Evolutionary conservation across 202 grass and related monocot genomes (phyloP).

Genomic region (Eragrostis tef): DNA sequence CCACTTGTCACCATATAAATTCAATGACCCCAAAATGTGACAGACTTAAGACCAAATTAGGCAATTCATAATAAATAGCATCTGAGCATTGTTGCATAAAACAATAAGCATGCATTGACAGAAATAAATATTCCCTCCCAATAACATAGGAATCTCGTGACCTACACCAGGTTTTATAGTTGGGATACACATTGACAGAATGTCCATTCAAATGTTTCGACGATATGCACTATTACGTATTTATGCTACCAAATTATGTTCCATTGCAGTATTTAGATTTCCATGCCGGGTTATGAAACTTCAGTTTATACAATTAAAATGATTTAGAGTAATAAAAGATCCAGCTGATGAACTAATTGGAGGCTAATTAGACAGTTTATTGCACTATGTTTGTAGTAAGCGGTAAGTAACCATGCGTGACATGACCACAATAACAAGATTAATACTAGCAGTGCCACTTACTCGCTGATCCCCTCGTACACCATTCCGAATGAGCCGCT

Average conservation of each 20-base stretch:
- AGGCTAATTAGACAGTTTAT: constrained; percentile 1
- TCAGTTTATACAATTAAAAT: constrained; percentile 5
- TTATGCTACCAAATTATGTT: not conserved
- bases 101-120: not conserved
- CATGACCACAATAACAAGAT: constrained; percentile 3
- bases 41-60: not conserved
- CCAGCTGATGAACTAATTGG: not conserved
- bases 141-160: not conserved
- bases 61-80: not conserved
- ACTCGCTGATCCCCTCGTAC: constrained; percentile 97
- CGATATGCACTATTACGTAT: not conserved
- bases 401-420: not conserved
- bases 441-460: constrained; percentile 53
- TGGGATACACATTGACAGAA: not conserved
- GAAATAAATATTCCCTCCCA: not conserved
- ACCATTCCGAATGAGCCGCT: constrained; percentile 85
- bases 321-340: not conserved
- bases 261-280: not conserved
- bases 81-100: too few species aligned
- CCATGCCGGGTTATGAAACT: not conserved
- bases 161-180: not conserved
- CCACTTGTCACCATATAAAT: not conserved
- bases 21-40: not conserved
- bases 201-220: not conserved
- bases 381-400: not conserved